phyloP scores from a whole-genome alignment of 2,329 filamentous ascomycete genomes.

The Fusarium citri region DNA sequence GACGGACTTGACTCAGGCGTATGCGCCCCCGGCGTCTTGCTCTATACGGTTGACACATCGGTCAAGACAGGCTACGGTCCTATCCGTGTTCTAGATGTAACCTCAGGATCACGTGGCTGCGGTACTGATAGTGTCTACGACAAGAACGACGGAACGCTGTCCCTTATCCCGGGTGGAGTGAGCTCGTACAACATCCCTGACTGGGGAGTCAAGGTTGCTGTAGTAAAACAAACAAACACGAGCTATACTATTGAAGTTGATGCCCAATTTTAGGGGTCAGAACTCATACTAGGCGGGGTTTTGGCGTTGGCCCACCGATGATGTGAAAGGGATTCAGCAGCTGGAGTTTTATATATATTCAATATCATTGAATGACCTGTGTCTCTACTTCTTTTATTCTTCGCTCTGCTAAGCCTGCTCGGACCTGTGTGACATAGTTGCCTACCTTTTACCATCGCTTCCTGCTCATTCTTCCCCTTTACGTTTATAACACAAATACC shows the following conservation, averaged over 20 bases:
- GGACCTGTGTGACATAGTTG: too few species aligned
- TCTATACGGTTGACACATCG: conserved; percentile 51
- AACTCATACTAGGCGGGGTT: too few species aligned
- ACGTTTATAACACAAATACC: too few species aligned
- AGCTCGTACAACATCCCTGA: conserved; percentile 13
- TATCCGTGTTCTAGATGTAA: conserved; percentile 49
- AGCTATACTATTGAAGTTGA: not conserved
- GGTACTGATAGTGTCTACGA: conserved; percentile 36
- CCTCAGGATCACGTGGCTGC: conserved; percentile 45
- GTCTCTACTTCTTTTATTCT: not conserved
- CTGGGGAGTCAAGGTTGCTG: conserved; percentile 30
- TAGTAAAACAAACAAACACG: conserved; percentile 1
- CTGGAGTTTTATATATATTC: not conserved
- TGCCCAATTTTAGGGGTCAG: not conserved
- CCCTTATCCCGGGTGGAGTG: not conserved
- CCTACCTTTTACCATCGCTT: not conserved
- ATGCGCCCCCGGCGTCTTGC: conserved; percentile 50
- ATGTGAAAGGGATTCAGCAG: too few species aligned
- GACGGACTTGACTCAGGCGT: conserved; percentile 41
- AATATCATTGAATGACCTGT: not conserved
- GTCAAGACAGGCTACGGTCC: conserved; percentile 47
- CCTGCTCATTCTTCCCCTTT: not conserved
- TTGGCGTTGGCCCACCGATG: too few species aligned
- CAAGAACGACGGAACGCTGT: conserved; percentile 51
- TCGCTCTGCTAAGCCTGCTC: not conserved